Conservation (phyloP, 345 rosid species). For the Populus alba region DNA sequence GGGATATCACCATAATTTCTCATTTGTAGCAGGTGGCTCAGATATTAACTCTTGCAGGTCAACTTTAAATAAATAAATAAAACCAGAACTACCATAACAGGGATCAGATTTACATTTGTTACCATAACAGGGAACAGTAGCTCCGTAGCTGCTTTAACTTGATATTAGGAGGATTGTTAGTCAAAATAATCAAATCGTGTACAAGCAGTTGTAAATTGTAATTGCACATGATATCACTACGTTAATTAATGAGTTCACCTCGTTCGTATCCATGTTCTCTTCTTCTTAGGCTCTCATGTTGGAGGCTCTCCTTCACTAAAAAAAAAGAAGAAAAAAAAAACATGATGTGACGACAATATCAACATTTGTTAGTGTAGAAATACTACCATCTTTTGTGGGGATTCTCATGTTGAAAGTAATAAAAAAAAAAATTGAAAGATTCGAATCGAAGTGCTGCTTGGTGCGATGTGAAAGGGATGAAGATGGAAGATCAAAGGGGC, state of each 20-base stretch:
- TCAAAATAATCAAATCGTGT: neutral
- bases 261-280: neutral
- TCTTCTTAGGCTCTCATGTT: neutral
- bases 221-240: neutral
- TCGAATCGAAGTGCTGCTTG: constrained; percentile 14
- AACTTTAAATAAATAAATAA: neutral
- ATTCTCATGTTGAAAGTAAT: constrained; percentile 1
- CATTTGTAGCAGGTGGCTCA: constrained; percentile 22
- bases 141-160: constrained; percentile 6
- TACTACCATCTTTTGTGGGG: neutral
- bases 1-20: neutral
- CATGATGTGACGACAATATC: neutral
- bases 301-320: neutral
- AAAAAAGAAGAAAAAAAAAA: neutral
- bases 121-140: neutral
- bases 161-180: neutral
- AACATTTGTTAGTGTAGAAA: neutral
- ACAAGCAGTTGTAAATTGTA: neutral
- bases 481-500: constrained; percentile 9
- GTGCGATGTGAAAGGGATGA: neutral
- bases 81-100: constrained; percentile 8
- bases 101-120: constrained; percentile 25
- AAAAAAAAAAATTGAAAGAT: neutral
- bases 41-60: constrained; percentile 29
- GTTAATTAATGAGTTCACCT: neutral